Evolutionary conservation across 139 green algal genomes (phyloP), one percentile per base, ranked within the genome.

Genomic region (Mychonastes homosphaera): DNA sequence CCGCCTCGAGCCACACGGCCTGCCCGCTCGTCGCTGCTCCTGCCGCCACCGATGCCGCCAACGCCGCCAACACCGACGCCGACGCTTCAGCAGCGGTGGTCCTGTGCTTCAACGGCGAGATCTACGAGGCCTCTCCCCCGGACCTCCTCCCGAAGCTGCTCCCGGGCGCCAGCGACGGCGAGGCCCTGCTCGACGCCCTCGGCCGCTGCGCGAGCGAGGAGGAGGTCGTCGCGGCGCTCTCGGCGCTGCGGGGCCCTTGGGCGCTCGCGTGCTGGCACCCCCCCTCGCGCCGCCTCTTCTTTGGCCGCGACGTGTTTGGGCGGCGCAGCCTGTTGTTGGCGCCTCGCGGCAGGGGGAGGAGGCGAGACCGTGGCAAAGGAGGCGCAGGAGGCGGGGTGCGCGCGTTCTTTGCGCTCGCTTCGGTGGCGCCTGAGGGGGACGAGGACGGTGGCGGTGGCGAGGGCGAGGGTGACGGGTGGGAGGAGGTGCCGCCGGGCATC

Each of bases 91-190:
- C n/a, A n/a, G n/a, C n/a, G n/a, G n/a, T n/a, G n/a, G 36, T 85
- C 5, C 69, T 93, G 12, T 67, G 77, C 6, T 87, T 85, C 64
- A 93, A 92, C 43, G 85, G 84, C 0, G 79, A 93, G 53, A 21
- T 93, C 0, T 93, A 85, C 59, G 59, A 54, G 0, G 79, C 78
- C n/a, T n/a, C n/a, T n/a, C n/a, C n/a, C n/a, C n/a, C n/a, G n/a
- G n/a, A n/a, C n/a, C n/a, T n/a, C n/a, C n/a, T n/a, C 4, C 35
- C 90, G 33, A 3, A 70, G 0, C 51, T 88, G 6, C 29, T 38
- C 0, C 6, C 35, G 1, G 77, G 62, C 0, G 19, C 28, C 10
- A 90, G 79, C 49, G 84, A 91, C 27, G 75, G 55, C 1, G 27
- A 58, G 2, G 45, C 47, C 3, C 52, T 91, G 16, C 46, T 88